Evolutionary conservation across 352 stramenopile genomes (phyloP).

Genomic region (Globisporangium yorkense): DNA sequence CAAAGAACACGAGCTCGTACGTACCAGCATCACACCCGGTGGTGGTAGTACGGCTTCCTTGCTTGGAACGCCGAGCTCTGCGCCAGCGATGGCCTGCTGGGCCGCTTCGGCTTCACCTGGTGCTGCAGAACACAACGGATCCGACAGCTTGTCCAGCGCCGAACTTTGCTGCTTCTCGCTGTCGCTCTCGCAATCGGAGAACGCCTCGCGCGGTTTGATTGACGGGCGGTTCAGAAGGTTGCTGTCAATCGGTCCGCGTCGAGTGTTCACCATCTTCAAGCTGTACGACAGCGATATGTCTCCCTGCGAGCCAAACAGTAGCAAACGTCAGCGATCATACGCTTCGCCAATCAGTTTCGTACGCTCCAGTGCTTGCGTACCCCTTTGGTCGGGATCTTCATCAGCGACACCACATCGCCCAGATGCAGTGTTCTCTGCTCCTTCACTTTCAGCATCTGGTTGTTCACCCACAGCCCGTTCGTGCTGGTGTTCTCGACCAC

Average conservation of each 20-base stretch:
- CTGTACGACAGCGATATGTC: slow-evolving; percentile 43
- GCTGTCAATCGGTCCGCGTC: slow-evolving; percentile 1
- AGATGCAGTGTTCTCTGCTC: slow-evolving; percentile 38
- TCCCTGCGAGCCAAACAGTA: slow-evolving; percentile 20
- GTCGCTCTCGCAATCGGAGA: slow-evolving; percentile 1
- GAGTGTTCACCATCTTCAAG: slow-evolving; percentile 16
- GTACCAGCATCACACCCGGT: not conserved
- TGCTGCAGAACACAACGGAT: not conserved
- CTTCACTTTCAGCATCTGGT: slow-evolving; percentile 36
- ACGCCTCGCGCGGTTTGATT: slow-evolving; percentile 8
- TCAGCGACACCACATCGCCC: slow-evolving; percentile 50
- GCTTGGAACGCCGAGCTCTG: not conserved
- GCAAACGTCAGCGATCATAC: not conserved
- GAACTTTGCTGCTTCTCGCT: not conserved
- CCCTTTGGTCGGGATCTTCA: slow-evolving; percentile 38
- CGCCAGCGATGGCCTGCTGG: not conserved
- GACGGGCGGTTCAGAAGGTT: slow-evolving; percentile 8
- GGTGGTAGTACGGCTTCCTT: not conserved
- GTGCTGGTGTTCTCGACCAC: slow-evolving; percentile 68
- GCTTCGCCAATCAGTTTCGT: not conserved
- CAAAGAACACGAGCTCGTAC: not conserved
- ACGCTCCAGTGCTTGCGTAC: slow-evolving; percentile 19
- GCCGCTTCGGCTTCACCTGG: not conserved
- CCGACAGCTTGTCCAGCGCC: not conserved
- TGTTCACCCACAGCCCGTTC: slow-evolving; percentile 63